These are phyloP conservation scores for Acrocalymma vagum DNA, from an alignment of 2,329 filamentous ascomycete species.

Conservation along the genomic window DNA sequence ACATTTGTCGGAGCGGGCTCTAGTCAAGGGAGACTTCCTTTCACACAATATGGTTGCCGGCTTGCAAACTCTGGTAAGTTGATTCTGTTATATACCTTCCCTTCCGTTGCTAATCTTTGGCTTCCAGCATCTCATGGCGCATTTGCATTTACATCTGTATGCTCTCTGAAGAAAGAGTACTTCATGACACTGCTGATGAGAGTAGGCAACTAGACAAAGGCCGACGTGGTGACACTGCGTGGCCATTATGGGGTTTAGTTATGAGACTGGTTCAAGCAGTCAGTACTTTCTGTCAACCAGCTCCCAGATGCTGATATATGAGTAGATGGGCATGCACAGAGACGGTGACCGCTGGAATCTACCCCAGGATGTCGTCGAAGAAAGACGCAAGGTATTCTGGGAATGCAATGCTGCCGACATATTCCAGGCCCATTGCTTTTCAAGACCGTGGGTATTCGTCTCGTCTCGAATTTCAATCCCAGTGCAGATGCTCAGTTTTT, in stretches of 20 bases:
- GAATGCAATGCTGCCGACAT: conserved; percentile 10
- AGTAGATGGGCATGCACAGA: conserved; percentile 10
- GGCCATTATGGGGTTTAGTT: conserved; percentile 10
- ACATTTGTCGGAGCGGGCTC: conserved; percentile 5
- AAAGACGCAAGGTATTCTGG: conserved; percentile 10
- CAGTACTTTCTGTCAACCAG: no score
- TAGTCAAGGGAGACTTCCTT: conserved; percentile 9
- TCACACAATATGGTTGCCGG: conserved; percentile 8
- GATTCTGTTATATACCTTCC: no score
- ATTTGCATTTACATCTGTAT: no score
- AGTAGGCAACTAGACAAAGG: conserved; percentile 7
- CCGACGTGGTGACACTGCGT: conserved; percentile 5
- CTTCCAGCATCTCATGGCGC: no score
- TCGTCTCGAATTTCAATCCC: no score
- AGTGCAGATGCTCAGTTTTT: no score
- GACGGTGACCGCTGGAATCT: conserved; percentile 8
- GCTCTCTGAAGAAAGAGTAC: no score
- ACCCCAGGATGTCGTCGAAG: conserved; percentile 8
- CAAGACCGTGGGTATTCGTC: conserved; percentile 3
- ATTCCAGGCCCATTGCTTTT: conserved; percentile 11
- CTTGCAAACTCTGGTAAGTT: conserved; percentile 6
- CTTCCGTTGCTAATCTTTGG: no score
- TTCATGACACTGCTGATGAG: background rate
- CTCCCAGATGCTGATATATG: background rate
- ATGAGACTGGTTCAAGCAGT: conserved; percentile 8